Percentiles rank a stretch among this genome's conserved stretches.
Evolutionary conservation across 257 asterid genomes (phyloP).

Genomic region (Scutellaria galericulata): DNA sequence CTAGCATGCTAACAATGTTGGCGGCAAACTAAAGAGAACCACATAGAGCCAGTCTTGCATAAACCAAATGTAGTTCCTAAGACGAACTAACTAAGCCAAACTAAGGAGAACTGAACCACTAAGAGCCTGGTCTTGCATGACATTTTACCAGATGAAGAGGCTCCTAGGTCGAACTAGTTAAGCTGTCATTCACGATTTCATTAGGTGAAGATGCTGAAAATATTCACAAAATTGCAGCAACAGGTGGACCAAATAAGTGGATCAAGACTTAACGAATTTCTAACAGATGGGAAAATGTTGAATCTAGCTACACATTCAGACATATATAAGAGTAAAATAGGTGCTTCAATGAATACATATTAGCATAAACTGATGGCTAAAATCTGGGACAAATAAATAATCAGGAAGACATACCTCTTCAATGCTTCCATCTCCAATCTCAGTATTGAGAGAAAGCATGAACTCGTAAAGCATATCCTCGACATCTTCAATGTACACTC

Average conservation of each 20-base stretch:
- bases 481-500: slow-evolving; percentile 66
- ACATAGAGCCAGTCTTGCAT: background rate
- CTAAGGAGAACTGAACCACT: too few relatives aligned
- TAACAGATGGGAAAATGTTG: background rate
- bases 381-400: background rate
- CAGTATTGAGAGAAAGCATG: slow-evolving; percentile 63
- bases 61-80: too few relatives aligned
- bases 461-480: slow-evolving; percentile 72
- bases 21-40: background rate
- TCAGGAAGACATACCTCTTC: slow-evolving; percentile 61
- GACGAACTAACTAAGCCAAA: too few relatives aligned
- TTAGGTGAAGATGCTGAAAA: background rate
- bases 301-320: background rate
- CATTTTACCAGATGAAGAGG: background rate
- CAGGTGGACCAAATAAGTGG: background rate
- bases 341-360: background rate
- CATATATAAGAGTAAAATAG: background rate
- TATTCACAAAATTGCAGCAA: background rate
- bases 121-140: background rate
- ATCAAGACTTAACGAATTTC: background rate
- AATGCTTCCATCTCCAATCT: slow-evolving; percentile 70
- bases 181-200: background rate
- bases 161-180: background rate
- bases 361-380: background rate
- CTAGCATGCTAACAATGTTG: background rate